Base-by-base conservation (phyloP, 306 rosid genomes). In the Acmispon strigosus region DNA sequence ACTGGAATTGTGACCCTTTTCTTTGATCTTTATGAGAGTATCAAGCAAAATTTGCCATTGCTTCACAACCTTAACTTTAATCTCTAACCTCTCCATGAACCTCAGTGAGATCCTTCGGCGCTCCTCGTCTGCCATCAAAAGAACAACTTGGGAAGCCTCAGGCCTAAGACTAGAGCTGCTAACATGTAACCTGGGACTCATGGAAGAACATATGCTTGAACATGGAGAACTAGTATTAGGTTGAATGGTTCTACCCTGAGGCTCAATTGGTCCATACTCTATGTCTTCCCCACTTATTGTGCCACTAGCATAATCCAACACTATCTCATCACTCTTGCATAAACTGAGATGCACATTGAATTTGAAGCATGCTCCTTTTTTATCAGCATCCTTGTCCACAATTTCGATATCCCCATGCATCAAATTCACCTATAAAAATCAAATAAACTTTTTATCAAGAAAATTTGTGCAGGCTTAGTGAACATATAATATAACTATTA, bases 331-430 rank as follows among this genome's bases (percentile, higher is more conserved):
- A 20, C 73, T 60, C 44, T 82, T 85, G 17, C 85, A 80, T 22
- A 43, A 24, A 2, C 47, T 44, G 17, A 90, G 80, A 14, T 79
- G 41, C 44, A 88, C 89, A 77, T 74, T 88, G 75, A 93, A 93
- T 73, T 80, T 90, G 56, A 93, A 87, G 62, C 96, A 88, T 7
- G 90, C 80, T 56, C 96, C 96, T 53, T 66, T 83, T 60, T 90
- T 86, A 0, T 87, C 92, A 0, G 61, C 62, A 19, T 85, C 90
- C 60, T 93, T 93, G 48, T 93, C 97, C 63, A 86, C 76, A 62
- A 93, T 85, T 66, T 41, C 53, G 71, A 90, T 86, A 11, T 90
- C 97, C 47, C 96, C 97, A 58, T 82, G 84, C 98, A 90, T 93
- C 82, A 90, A 74, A 20, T 88, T 87, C 51, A 90, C 98, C 97